Percentiles rank a stretch among this genome's conserved stretches.
Evolutionary conservation across 805 yeast species (phyloP).

Genomic region (Ogataea ganodermae): DNA sequence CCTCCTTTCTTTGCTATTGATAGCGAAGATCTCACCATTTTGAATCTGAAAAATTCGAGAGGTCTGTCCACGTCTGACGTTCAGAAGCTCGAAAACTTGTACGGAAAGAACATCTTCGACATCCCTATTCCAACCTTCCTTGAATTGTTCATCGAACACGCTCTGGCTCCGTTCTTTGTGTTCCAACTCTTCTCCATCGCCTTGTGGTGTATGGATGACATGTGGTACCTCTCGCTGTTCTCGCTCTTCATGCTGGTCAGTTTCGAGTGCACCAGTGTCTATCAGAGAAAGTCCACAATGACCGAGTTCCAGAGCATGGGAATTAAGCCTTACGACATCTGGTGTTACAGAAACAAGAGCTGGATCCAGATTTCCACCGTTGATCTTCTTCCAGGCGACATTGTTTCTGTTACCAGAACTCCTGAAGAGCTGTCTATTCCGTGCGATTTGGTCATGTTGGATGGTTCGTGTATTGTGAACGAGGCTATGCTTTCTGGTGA

Average conservation of each 20-base stretch:
- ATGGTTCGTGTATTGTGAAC: conserved; percentile 92
- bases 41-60: conserved; percentile 50
- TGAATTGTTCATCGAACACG: conserved; percentile 94
- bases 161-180: conserved; percentile 96
- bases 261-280: conserved; percentile 92
- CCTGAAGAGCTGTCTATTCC: conserved; percentile 89
- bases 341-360: conserved; percentile 64
- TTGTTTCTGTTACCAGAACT: conserved; percentile 85
- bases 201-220: conserved; percentile 93
- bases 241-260: conserved; percentile 89
- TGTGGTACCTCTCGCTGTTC: conserved; percentile 93
- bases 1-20: conserved; percentile 84
- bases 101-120: conserved; percentile 87
- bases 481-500: conserved; percentile 99
- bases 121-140: conserved; percentile 91
- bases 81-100: conserved; percentile 51
- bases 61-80: conserved; percentile 37
- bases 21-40: conserved; percentile 59
- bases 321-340: conserved; percentile 82
- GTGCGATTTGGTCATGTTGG: conserved; percentile 83
- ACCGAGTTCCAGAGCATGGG: conserved; percentile 97
- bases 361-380: conserved; percentile 76
- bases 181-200: conserved; percentile 96
- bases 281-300: conserved; percentile 93
- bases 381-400: conserved; percentile 86